phyloP scores from a whole-genome alignment of 2,329 filamentous ascomycete species.

The Malbranchea zuffiana region DNA sequence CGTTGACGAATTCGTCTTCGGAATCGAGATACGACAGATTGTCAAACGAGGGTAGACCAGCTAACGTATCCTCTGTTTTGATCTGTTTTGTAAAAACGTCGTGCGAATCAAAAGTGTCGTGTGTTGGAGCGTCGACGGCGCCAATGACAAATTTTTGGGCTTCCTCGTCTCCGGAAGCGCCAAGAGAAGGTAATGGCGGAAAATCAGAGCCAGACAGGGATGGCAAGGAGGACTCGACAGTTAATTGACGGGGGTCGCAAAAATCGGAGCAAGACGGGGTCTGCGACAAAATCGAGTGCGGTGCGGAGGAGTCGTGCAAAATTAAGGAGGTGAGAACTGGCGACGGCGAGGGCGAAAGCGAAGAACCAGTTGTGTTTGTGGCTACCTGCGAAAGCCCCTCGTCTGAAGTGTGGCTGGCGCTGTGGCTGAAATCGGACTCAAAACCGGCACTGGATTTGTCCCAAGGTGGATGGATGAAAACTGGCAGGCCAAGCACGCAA shows the following conservation, averaged over 20 bases:
- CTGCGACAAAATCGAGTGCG: constrained; percentile 49
- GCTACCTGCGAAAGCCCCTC: constrained; percentile 39
- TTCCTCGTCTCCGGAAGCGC: constrained; percentile 30
- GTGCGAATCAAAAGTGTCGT: constrained; percentile 1
- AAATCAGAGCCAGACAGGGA: constrained; percentile 46
- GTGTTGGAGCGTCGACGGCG: constrained; percentile 15
- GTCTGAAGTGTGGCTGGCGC: constrained; percentile 43
- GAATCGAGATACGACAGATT: constrained; percentile 83
- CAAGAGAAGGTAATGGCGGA: constrained; percentile 48
- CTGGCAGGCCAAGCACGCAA: constrained; percentile 27
- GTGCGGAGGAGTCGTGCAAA: constrained; percentile 68
- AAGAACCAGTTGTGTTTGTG: constrained; percentile 59
- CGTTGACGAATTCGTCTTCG: constrained; percentile 73
- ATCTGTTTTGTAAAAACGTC: constrained; percentile 31
- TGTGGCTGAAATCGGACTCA: constrained; percentile 8
- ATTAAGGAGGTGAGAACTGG: constrained; percentile 62
- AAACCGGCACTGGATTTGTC: constrained; percentile 36
- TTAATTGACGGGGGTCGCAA: constrained; percentile 84
- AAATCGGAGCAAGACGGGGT: constrained; percentile 65
- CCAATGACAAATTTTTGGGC: constrained; percentile 26
- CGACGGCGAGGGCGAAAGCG: constrained; percentile 75
- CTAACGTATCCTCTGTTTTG: constrained; percentile 37
- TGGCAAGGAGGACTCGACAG: constrained; percentile 48
- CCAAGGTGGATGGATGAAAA: constrained; percentile 57
- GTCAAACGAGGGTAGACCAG: constrained; percentile 64